A percentile compares a stretch with the other conserved stretches of the same genome.
Evolutionary conservation across 805 yeast genomes (phyloP).

Genomic region (Metschnikowia cubensis): DNA sequence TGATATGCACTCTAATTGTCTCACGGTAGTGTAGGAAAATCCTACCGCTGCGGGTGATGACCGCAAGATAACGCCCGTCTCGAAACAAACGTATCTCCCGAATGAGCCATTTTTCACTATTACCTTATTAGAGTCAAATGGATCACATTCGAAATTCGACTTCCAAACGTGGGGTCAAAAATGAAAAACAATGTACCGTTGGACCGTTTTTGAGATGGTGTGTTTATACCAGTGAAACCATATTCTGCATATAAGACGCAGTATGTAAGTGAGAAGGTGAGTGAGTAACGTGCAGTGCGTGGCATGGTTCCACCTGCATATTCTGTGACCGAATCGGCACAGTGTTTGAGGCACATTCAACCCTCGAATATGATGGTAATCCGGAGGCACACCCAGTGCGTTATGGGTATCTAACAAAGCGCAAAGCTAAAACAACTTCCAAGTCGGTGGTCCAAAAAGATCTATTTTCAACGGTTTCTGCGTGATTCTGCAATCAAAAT

Average conservation of each 20-base stretch:
- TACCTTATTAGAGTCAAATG: neutral
- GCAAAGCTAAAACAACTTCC: neutral
- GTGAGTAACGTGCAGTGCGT: neutral
- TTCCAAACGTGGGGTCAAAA: neutral
- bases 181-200: neutral
- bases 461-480: neutral
- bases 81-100: neutral
- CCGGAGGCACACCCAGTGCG: neutral
- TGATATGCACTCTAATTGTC: conserved; percentile 2
- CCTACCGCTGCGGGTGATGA: neutral
- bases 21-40: conserved; percentile 1
- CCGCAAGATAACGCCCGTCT: neutral
- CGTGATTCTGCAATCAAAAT: neutral
- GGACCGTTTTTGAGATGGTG: neutral
- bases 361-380: neutral
- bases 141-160: neutral
- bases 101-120: neutral
- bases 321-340: neutral
- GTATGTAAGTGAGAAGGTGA: too few species aligned
- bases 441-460: neutral
- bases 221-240: neutral
- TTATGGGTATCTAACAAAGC: neutral
- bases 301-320: neutral
- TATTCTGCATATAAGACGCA: neutral
- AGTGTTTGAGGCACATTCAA: neutral